A percentile compares a stretch with the other conserved stretches of the same genome.
Conservation (phyloP, 2,329 filamentous ascomycete species). For the Lachnellula subtilissima region DNA sequence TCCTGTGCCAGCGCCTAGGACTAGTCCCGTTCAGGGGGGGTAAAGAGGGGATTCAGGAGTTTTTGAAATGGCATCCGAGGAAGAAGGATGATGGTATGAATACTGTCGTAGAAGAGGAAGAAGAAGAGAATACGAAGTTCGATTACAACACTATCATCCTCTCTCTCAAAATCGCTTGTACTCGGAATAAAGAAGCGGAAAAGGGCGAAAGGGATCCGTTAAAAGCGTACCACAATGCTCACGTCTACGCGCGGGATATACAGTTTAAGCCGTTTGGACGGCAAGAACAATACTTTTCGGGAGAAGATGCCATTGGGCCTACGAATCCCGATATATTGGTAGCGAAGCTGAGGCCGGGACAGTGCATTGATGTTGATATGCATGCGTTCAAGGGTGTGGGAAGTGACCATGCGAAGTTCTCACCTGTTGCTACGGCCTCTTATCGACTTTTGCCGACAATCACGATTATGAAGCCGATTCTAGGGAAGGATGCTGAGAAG, state of each 20-base stretch:
- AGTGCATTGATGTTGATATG: constrained; percentile 80
- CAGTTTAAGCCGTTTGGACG: constrained; percentile 70
- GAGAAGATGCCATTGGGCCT: constrained; percentile 63
- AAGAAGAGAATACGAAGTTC: constrained; percentile 48
- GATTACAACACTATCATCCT: constrained; percentile 89
- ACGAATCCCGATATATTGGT: constrained; percentile 91
- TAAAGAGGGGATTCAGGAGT: constrained; percentile 68
- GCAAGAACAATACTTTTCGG: constrained; percentile 65
- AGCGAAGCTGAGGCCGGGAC: constrained; percentile 87
- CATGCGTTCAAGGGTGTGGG: constrained; percentile 95
- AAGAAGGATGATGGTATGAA: constrained; percentile 53
- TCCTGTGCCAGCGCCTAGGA: constrained; percentile 83
- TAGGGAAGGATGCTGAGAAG: constrained; percentile 81
- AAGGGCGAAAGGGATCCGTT: constrained; percentile 72
- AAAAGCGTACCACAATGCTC: constrained; percentile 80
- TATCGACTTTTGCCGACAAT: constrained; percentile 91
- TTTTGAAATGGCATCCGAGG: constrained; percentile 60
- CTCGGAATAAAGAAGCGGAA: constrained; percentile 67
- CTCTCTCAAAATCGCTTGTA: constrained; percentile 73
- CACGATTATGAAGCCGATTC: constrained; percentile 74
- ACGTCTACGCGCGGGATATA: constrained; percentile 75
- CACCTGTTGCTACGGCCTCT: constrained; percentile 87
- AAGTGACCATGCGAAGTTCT: constrained; percentile 94
- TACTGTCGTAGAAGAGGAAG: constrained; percentile 57
- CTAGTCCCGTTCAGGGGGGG: constrained; percentile 84